Conservation (phyloP, 1,284 basidiomycete species). For the Ustilago trichophora region DNA sequence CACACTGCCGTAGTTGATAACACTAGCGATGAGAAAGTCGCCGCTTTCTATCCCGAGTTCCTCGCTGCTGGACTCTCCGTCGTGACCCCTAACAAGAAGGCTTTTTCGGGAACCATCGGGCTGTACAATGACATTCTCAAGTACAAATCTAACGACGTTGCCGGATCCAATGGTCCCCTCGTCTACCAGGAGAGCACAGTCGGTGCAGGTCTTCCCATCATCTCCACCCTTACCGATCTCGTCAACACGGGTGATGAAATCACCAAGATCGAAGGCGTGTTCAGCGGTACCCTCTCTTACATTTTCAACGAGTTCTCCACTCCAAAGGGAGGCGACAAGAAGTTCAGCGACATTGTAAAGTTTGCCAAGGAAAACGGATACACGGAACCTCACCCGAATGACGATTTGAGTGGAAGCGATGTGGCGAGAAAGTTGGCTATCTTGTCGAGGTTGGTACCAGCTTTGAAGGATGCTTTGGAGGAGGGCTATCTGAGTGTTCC, state of each 20-base stretch:
- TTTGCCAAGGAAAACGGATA: conserved; percentile 91
- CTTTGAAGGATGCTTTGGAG: conserved; percentile 68
- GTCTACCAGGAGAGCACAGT: conserved; percentile 93
- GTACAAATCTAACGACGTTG: conserved; percentile 31
- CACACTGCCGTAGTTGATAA: conserved; percentile 86
- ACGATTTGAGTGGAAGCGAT: conserved; percentile 94
- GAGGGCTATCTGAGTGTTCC: conserved; percentile 81
- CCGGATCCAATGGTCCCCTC: conserved; percentile 69
- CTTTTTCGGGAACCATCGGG: conserved; percentile 78
- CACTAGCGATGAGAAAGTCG: conserved; percentile 86
- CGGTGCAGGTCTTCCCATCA: conserved; percentile 91
- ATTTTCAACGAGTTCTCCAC: conserved; percentile 92
- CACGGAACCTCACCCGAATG: conserved; percentile 96
- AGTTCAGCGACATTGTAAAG: conserved; percentile 88
- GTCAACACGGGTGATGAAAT: conserved; percentile 88
- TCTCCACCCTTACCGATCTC: conserved; percentile 89
- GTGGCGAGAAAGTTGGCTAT: conserved; percentile 97
- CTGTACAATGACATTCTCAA: conserved; percentile 78
- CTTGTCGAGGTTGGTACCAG: conserved; percentile 74
- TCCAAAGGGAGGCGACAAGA: conserved; percentile 67
- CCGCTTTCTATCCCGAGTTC: conserved; percentile 83
- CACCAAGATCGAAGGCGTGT: conserved; percentile 75
- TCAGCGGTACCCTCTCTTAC: conserved; percentile 95
- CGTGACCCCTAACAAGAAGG: conserved; percentile 98
- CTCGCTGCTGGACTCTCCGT: conserved; percentile 82